Evolutionary conservation across 2,329 filamentous ascomycete species (phyloP).

Genomic region (Ophiostoma piceae): DNA sequence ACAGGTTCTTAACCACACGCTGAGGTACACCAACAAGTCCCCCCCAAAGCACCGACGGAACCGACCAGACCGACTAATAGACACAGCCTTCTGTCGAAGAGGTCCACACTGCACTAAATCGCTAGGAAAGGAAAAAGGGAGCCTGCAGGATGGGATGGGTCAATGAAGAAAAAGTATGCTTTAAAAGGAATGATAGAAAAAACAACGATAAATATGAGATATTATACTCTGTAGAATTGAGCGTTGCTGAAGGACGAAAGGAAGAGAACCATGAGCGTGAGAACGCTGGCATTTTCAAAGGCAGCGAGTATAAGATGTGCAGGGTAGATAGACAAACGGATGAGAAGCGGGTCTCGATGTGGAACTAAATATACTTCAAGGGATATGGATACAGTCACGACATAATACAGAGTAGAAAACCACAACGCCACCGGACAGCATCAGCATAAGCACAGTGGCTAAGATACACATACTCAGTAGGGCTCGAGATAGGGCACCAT

Average conservation of each 20-base stretch:
- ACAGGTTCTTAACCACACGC: constrained; percentile 8
- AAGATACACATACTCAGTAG: background rate
- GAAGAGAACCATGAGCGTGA: background rate
- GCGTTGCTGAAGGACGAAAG: background rate
- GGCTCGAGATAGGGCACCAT: background rate
- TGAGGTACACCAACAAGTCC: background rate
- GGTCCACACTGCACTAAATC: background rate
- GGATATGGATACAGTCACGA: constrained; percentile 3
- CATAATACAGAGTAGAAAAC: constrained; percentile 1
- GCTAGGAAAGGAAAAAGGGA: background rate
- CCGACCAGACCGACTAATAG: constrained; percentile 7
- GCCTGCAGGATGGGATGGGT: background rate
- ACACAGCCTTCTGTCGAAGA: background rate
- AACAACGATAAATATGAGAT: background rate
- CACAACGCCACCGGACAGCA: constrained; percentile 5
- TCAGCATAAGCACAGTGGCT: background rate
- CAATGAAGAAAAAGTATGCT: background rate
- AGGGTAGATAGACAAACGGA: constrained; percentile 3
- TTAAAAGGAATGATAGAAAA: background rate
- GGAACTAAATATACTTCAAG: constrained; percentile 1
- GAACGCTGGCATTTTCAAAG: background rate
- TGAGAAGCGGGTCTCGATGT: constrained; percentile 9
- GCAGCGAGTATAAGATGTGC: background rate
- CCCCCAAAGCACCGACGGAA: constrained; percentile 7
- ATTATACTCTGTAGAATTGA: background rate